Percentiles rank a stretch among this genome's conserved stretches.
Conservation (phyloP, 768 basidiomycete species). For the Panaeolus papilionaceus region DNA sequence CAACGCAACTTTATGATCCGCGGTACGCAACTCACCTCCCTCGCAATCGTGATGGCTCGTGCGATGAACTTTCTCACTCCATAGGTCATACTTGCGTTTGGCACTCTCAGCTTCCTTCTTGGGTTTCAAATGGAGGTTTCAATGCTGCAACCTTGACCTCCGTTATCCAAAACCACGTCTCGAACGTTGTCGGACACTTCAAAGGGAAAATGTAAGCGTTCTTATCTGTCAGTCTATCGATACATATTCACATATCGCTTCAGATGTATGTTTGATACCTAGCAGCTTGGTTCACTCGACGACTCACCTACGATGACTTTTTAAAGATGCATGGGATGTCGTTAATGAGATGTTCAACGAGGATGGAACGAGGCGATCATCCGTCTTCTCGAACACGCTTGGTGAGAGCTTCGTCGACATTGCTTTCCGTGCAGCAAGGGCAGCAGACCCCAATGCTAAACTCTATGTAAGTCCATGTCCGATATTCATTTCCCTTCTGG, state of each 20-base stretch:
- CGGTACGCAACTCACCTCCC: constrained; percentile 31
- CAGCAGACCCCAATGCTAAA: constrained; percentile 60
- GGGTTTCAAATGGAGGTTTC: constrained; percentile 53
- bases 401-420: constrained; percentile 55
- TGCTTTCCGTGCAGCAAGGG: constrained; percentile 59
- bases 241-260: neutral
- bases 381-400: constrained; percentile 59
- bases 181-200: constrained; percentile 56
- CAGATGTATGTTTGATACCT: neutral
- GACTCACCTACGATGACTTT: neutral
- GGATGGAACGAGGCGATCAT: constrained; percentile 58
- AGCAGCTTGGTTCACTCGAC: no score
- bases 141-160: constrained; percentile 44
- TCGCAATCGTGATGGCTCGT: constrained; percentile 42
- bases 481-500: no score
- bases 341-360: constrained; percentile 68
- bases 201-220: constrained; percentile 52
- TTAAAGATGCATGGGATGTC: constrained; percentile 53
- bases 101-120: constrained; percentile 59
- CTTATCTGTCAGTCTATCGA: neutral
- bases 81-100: constrained; percentile 56
- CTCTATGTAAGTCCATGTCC: constrained; percentile 47
- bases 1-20: constrained; percentile 53
- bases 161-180: constrained; percentile 55
- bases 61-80: neutral